Base-by-base conservation (phyloP, 73 alveolate species). In the Paramecium caudatum region DNA sequence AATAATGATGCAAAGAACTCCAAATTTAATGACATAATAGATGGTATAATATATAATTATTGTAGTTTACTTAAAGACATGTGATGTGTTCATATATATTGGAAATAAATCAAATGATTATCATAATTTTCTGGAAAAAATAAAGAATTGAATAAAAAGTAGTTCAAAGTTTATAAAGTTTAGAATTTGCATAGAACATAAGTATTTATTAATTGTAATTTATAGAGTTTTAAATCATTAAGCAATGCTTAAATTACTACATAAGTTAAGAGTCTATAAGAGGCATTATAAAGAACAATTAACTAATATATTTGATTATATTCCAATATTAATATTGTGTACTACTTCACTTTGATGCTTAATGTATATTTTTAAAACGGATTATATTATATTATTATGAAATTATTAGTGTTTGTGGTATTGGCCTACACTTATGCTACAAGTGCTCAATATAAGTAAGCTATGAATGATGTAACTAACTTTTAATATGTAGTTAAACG, bases 281-380 rank as follows among this genome's bases (percentile, higher is more conserved):
- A 63, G 33, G 82, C 82, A 30, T 15, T 63, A 13, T 12, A 33
- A 25, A 63, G 36, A 63, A 63, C 48, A 10, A 50, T 50, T 50
- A 50, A 50, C 78, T 50, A 50, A 50, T 50, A 50, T 50, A 50
- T 50, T 19, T 50, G 78, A 50, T 50, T 50, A 50, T 50, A 50
- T 25, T 25, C 78, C 43, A 17, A 19, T 63, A 9, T 63, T 63
- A 10, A 63, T 30, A 30, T 63, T 63, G 82, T 5, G 50, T 65
- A 33, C 49, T 33, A 33, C 83, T 10, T 30, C 12, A 33, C 48
- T 10, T 16, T 65, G 8, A 33, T 65, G 48, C 17, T 33, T 36
- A 33, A 12, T 1, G 49, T 33, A 21, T n/a, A 65, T 65, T 4
- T 7, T 10, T 33, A 17, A 43, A 33, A 32, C 82, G 82, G 19